Base-by-base conservation (phyloP, 1,139 yeast species). In the Diutina ranongensis region DNA sequence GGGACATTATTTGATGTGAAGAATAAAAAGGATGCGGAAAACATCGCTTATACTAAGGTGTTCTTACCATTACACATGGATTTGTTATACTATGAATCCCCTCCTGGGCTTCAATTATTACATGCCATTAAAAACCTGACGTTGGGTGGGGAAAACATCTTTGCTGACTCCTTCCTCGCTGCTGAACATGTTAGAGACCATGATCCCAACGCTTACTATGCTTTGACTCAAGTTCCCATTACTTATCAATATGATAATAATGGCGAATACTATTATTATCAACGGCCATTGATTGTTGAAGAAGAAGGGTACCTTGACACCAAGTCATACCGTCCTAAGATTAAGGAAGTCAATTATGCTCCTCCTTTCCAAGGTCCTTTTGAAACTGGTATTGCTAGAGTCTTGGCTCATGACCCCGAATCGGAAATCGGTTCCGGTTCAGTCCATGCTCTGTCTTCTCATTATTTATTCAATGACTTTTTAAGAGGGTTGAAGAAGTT, bases 331-430 rank as follows among this genome's bases (percentile, higher is more conserved):
- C 28, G 42, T 15, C 66, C 67, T 8, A 58, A 59, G 36, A 74
- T 83, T 48, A 73, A 74, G 50, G 80, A 73, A 45, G 74, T 83
- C 33, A 83, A 83, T 55, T 85, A 84, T 57, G 78, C 94, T 1
- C 94, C 95, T 1, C 94, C 94, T 12, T 85, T 83, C 65, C 94
- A 85, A 56, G 94, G 87, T 0, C 94, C 94, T 0, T 76, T 79
- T 50, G 88, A 82, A 49, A 19, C 35, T 7, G 44, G 44, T 3
- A 31, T 28, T 19, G 9, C 19, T 18, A n/a, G 21, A n/a, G 21
- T 19, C 10, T n/a, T 28, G 9, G 35, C 35, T n/a, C 35, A n/a
- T 8, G 32, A 25, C 9, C n/a, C 3, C 13, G 16, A 22, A 15
- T 8, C 15, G 5, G 42, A 38, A 16, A 13, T 38, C 3, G 42